phyloP scores from a whole-genome alignment of 805 yeast species.

The Yamadazyma phyllophila region DNA sequence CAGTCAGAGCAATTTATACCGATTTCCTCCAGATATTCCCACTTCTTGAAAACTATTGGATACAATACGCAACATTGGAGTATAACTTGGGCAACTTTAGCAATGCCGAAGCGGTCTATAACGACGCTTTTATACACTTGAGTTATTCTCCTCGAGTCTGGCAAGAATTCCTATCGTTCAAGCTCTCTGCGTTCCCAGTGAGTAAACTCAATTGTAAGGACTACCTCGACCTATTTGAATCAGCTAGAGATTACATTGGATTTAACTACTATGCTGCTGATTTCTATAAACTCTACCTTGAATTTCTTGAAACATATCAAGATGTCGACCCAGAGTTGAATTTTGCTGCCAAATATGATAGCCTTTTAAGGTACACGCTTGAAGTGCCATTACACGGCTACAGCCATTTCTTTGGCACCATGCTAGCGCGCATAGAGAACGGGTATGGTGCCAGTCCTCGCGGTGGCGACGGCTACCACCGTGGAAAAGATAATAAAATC shows the following conservation, averaged over 20 bases:
- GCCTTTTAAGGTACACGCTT: constrained; percentile 46
- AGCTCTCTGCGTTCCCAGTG: constrained; percentile 27
- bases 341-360: constrained; percentile 33
- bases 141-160: constrained; percentile 51
- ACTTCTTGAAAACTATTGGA: constrained; percentile 53
- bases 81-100: constrained; percentile 44
- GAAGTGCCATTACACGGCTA: constrained; percentile 60
- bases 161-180: constrained; percentile 47
- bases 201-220: constrained; percentile 20
- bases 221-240: constrained; percentile 36
- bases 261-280: constrained; percentile 49
- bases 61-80: constrained; percentile 50
- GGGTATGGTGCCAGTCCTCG: constrained; percentile 14
- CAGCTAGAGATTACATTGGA: constrained; percentile 50
- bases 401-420: constrained; percentile 42
- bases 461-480: neutral
- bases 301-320: constrained; percentile 36
- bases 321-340: constrained; percentile 18
- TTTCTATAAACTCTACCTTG: constrained; percentile 51
- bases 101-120: constrained; percentile 34
- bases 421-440: constrained; percentile 22
- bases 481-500: too few species aligned
- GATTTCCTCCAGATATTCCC: constrained; percentile 40
- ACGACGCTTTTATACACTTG: constrained; percentile 36
- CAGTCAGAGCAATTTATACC: constrained; percentile 9